These are phyloP conservation scores for Coemansia sp. DNA, from an alignment of 192 early-diverging fungal species.

Conservation along the genomic window DNA sequence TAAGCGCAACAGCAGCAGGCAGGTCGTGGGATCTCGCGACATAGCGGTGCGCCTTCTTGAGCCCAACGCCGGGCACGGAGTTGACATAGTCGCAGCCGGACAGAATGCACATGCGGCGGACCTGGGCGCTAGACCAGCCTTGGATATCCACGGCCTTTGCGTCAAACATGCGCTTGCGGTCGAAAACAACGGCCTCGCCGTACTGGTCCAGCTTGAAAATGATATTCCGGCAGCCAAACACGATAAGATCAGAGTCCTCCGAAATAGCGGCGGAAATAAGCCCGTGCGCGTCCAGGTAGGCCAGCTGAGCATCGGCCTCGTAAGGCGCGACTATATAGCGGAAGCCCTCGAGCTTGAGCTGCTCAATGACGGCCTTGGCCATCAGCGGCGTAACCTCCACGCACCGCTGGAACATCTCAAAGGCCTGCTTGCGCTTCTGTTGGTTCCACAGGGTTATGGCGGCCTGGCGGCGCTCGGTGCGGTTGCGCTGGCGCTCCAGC, in stretches of 20 bases:
- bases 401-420: constrained; percentile 66
- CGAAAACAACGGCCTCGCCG: constrained; percentile 66
- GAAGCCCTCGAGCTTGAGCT: constrained; percentile 58
- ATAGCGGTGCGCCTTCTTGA: constrained; percentile 68
- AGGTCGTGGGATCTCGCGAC: constrained; percentile 61
- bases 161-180: constrained; percentile 49
- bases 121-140: constrained; percentile 56
- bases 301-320: constrained; percentile 96
- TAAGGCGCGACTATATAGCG: constrained; percentile 88
- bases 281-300: constrained; percentile 66
- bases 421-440: constrained; percentile 60
- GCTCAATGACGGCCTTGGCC: constrained; percentile 70
- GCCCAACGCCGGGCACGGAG: constrained; percentile 77
- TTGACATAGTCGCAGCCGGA: constrained; percentile 96
- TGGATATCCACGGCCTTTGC: constrained; percentile 51
- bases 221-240: constrained; percentile 82
- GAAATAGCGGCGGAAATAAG: constrained; percentile 78
- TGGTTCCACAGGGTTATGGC: constrained; percentile 55
- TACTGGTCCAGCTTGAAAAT: constrained; percentile 78
- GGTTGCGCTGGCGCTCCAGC: constrained; percentile 49
- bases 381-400: constrained; percentile 84
- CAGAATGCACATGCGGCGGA: constrained; percentile 93
- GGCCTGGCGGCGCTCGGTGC: constrained; percentile 56
- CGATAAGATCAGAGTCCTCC: constrained; percentile 93
- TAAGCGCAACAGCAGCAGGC: constrained; percentile 43